Percentiles rank a stretch among this genome's conserved stretches.
These are phyloP conservation scores for Fagus crenata DNA, from an alignment of 306 rosid species.

Conservation along the genomic window DNA sequence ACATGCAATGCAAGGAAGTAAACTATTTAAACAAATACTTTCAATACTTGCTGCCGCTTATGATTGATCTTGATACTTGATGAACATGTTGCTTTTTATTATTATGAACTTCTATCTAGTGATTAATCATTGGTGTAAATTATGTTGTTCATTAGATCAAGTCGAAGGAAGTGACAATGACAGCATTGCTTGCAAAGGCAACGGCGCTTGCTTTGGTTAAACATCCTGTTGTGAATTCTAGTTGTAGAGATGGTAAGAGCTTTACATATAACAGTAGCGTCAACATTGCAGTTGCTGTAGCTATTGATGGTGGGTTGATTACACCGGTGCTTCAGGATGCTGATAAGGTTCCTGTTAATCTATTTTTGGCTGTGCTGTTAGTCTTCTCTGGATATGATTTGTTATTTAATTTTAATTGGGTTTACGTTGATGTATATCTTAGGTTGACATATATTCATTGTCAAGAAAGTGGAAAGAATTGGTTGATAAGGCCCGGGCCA, in stretches of 20 bases:
- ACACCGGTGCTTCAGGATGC: slow-evolving; percentile 96
- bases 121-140: slow-evolving; percentile 8
- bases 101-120: slow-evolving; percentile 1
- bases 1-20: background rate
- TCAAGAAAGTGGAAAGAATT: slow-evolving; percentile 97
- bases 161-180: slow-evolving; percentile 97
- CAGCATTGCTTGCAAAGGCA: slow-evolving; percentile 97
- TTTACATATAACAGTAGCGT: slow-evolving; percentile 79
- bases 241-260: slow-evolving; percentile 97
- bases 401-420: slow-evolving; percentile 9
- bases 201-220: slow-evolving; percentile 84
- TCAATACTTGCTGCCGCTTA: background rate
- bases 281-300: slow-evolving; percentile 94
- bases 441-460: slow-evolving; percentile 86
- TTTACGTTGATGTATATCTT: slow-evolving; percentile 26
- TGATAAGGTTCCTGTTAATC: slow-evolving; percentile 64
- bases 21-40: background rate
- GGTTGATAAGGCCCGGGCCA: slow-evolving; percentile 93
- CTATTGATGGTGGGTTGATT: slow-evolving; percentile 85
- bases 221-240: slow-evolving; percentile 89
- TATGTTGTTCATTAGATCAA: slow-evolving; percentile 56
- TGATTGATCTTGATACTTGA: slow-evolving; percentile 19
- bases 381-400: slow-evolving; percentile 8
- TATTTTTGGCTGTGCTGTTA: slow-evolving; percentile 15
- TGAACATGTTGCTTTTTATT: slow-evolving; percentile 13